Evolutionary conservation across 2,329 filamentous ascomycete genomes (phyloP), one percentile per base, ranked within the genome.

Genomic region (Trichoderma citrinoviride): DNA sequence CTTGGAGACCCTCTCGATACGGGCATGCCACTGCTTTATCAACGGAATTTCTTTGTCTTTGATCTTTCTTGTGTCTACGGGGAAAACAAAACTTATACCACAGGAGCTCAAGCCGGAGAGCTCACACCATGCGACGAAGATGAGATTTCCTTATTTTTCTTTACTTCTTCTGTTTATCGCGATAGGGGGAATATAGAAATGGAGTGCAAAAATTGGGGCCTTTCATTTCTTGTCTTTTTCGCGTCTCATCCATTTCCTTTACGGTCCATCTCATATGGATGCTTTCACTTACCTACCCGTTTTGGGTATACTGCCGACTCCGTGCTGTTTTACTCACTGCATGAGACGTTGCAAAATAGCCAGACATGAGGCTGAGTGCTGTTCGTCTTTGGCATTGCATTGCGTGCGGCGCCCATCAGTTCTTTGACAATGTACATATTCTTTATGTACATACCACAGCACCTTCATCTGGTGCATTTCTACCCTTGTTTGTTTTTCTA

Each of bases 201-300:
- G 53, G 58, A 44, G 49, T 49, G 49, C 58, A 62, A 62, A 37
- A 62, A 37, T 44, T 46, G 58, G 58, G 49, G 58, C 25, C 49
- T 33, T 53, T 47, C 55, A 33, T 57, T 57, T 58, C 21, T 8
- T 44, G 37, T 23, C n/a, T 47, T 44, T 57, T 7, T 33, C 6
- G 10, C 19, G 21, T 14, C 5, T 23, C 37, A 5, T 55, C 52
- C 8, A 27, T 41, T 55, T 33, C 7, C 33, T 55, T 54, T 40
- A 29, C 10, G 7, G 10, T 33, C 7, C 27, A 23, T 57, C 17
- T 57, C 12, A 21, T 46, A 23, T 19, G n/a, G n/a, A n/a, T n/a
- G 21, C 15, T 7, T 7, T 49, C 55, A 60, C 15, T 47, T 47
- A 53, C 58, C 58, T 61, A 61, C 47, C 47, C 27, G 17, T 37